A percentile compares a stretch with the other conserved stretches of the same genome.
Evolutionary conservation across 306 rosid genomes (phyloP).

Genomic region (Trichosanthes truncata): DNA sequence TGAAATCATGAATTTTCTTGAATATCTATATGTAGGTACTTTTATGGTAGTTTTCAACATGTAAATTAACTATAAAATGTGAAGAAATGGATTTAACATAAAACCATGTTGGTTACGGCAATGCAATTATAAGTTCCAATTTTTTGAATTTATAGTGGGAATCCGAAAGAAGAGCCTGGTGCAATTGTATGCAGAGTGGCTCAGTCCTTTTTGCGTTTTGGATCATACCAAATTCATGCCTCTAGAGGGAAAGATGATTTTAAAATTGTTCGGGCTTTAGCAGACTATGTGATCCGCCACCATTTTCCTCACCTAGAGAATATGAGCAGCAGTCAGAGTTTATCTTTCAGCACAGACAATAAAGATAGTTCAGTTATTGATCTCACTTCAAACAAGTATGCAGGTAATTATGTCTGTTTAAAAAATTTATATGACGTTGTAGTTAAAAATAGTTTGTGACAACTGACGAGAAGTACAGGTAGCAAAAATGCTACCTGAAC

Average conservation of each 20-base stretch:
- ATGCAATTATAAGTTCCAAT: background rate
- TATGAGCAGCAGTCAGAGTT: conserved; percentile 72
- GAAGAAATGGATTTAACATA: background rate
- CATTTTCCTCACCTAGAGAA: conserved; percentile 89
- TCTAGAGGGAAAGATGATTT: conserved; percentile 73
- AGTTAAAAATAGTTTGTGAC: background rate
- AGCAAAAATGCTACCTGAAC: background rate
- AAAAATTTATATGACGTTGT: background rate
- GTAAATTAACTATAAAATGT: background rate
- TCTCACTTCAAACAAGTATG: conserved; percentile 95
- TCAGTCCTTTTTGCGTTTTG: conserved; percentile 86
- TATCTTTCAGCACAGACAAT: conserved; percentile 75
- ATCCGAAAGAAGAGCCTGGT: conserved; percentile 91
- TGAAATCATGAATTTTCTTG: background rate
- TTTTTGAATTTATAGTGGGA: conserved; percentile 51
- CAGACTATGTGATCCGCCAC: conserved; percentile 79
- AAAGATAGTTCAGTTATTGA: conserved; percentile 74
- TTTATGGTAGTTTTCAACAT: background rate
- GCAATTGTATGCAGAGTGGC: conserved; percentile 92
- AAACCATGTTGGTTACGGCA: background rate
- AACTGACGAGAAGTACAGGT: background rate
- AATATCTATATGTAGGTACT: background rate
- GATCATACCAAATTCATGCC: conserved; percentile 91
- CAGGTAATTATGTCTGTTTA: conserved; percentile 43
- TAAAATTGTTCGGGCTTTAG: conserved; percentile 59